Percentiles rank a stretch among this genome's conserved stretches.
Evolutionary conservation across 2,329 filamentous ascomycete genomes (phyloP).

Genomic region (Diaporthe caulivora): DNA sequence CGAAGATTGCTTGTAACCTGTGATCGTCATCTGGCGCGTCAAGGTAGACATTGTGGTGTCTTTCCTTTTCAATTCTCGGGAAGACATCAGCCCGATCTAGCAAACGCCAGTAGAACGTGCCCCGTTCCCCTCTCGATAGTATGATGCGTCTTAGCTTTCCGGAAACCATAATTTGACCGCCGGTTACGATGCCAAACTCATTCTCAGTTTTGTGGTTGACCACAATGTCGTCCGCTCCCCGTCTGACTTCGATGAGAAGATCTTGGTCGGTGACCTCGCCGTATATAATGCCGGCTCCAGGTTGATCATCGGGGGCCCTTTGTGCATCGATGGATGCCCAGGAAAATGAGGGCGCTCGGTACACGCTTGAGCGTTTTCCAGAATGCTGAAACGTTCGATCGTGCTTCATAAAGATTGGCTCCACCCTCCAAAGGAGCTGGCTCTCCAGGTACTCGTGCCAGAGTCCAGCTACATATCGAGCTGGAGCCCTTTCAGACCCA

Average conservation of each 20-base stretch:
- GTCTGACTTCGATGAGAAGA: slow-evolving; percentile 4
- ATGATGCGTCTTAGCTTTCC: background rate
- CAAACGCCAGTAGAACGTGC: slow-evolving; percentile 1
- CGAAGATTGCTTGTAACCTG: background rate
- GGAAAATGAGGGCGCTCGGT: slow-evolving; percentile 30
- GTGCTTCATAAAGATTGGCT: background rate
- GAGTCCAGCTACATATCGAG: slow-evolving; percentile 24
- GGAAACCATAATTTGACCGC: slow-evolving; percentile 1
- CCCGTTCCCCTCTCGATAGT: background rate
- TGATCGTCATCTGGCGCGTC: slow-evolving; percentile 14
- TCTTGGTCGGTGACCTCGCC: slow-evolving; percentile 16
- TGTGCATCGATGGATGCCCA: slow-evolving; percentile 34
- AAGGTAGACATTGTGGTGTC: slow-evolving; percentile 12
- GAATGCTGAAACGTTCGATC: background rate
- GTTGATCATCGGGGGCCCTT: background rate
- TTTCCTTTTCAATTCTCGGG: background rate
- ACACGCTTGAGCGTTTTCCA: background rate
- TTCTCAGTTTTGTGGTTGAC: background rate
- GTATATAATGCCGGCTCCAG: background rate
- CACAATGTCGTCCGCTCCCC: background rate
- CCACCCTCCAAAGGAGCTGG: slow-evolving; percentile 29
- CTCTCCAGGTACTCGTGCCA: slow-evolving; percentile 20
- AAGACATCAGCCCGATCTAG: background rate
- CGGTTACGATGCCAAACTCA: background rate
- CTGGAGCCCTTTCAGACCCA: background rate